Evolutionary conservation across 108 stramenopile species (phyloP).

Genomic region (Asterionellopsis glacialis): DNA sequence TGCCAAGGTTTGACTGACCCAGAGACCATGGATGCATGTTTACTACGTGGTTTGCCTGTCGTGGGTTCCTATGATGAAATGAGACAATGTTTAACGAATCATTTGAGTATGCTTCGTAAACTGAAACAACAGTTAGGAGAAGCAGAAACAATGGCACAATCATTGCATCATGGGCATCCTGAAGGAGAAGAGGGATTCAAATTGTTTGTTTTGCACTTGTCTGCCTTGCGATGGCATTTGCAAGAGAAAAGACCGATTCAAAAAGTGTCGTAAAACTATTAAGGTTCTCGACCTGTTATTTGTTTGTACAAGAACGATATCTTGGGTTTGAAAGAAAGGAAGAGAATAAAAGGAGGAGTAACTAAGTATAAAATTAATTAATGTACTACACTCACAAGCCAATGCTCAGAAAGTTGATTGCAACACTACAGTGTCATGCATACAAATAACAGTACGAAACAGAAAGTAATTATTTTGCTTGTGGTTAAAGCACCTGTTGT

Average conservation of each 20-base stretch:
- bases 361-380: too few relatives aligned
- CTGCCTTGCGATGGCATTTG: constrained; percentile 6
- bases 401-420: too few relatives aligned
- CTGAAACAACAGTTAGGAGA: neutral
- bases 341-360: too few relatives aligned
- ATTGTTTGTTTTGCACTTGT: constrained; percentile 19
- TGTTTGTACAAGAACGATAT: too few relatives aligned
- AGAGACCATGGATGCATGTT: constrained; percentile 22
- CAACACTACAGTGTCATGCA: too few relatives aligned
- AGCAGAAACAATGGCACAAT: too few relatives aligned
- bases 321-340: too few relatives aligned
- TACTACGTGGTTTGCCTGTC: constrained; percentile 19
- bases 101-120: constrained; percentile 13
- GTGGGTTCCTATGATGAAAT: constrained; percentile 1
- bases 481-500: constrained; percentile 7
- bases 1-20: constrained; percentile 10
- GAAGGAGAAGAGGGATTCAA: constrained; percentile 7
- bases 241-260: neutral
- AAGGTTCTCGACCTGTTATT: too few relatives aligned
- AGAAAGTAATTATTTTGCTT: neutral
- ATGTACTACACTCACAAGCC: too few relatives aligned
- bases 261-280: too few relatives aligned
- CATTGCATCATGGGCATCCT: too few relatives aligned
- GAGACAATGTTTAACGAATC: constrained; percentile 19
- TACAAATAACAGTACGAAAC: too few relatives aligned